phyloP scores from a whole-genome alignment of 2,329 filamentous ascomycete genomes.

The Thielaviopsis cerberus region DNA sequence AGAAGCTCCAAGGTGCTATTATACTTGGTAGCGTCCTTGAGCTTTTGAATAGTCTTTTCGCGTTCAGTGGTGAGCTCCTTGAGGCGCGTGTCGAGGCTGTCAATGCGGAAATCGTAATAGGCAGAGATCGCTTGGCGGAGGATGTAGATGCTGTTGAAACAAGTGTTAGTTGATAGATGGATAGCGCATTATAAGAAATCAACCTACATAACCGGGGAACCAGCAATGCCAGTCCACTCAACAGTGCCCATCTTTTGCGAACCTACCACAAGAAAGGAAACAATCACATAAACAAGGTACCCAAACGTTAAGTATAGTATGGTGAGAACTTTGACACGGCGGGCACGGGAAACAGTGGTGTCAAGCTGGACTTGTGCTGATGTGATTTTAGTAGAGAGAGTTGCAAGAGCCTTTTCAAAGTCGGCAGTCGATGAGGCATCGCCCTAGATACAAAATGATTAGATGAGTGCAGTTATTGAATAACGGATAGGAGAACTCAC shows the following conservation, averaged over 20 bases:
- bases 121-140: constrained; percentile 46
- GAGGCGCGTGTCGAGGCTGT: constrained; percentile 47
- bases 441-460: constrained; percentile 31
- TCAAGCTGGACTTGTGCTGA: constrained; percentile 58
- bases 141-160: constrained; percentile 49
- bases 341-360: constrained; percentile 47
- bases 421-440: constrained; percentile 68
- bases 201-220: constrained; percentile 57
- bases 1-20: constrained; percentile 83
- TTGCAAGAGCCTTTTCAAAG: constrained; percentile 79
- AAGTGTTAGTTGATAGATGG: neutral
- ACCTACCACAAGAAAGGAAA: constrained; percentile 69
- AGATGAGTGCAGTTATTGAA: neutral
- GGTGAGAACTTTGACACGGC: constrained; percentile 68
- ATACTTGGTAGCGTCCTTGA: constrained; percentile 90
- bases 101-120: constrained; percentile 69
- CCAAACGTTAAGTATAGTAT: constrained; percentile 81
- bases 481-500: constrained; percentile 25
- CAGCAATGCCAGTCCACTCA: constrained; percentile 63
- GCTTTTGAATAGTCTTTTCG: constrained; percentile 72
- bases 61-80: constrained; percentile 63
- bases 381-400: constrained; percentile 66
- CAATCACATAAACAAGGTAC: constrained; percentile 71
- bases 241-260: constrained; percentile 55
- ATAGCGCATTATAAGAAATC: neutral